Evolutionary conservation across 495 filamentous ascomycete genomes (phyloP).

Genomic region (Xylaria venustula): DNA sequence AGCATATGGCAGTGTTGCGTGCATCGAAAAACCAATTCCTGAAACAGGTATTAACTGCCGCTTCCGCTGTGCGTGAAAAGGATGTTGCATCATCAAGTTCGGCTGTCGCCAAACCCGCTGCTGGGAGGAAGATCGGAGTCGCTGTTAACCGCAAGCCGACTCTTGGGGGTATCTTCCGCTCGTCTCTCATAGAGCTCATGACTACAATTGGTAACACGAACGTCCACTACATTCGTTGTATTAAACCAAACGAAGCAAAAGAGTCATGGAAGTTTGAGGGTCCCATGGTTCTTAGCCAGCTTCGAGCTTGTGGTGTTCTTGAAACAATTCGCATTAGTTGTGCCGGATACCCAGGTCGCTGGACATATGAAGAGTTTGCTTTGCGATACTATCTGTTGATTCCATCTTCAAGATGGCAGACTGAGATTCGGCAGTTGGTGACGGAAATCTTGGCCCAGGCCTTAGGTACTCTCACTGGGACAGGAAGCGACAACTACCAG

Average conservation of each 20-base stretch:
- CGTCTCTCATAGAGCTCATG: constrained; percentile 97
- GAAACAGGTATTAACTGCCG: constrained; percentile 77
- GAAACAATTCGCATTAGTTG: constrained; percentile 98
- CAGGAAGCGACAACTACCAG: constrained; percentile 92
- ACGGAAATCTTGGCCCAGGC: constrained; percentile 87
- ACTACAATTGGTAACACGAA: constrained; percentile 95
- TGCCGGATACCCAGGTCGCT: constrained; percentile 94
- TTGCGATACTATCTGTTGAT: constrained; percentile 98
- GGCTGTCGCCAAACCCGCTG: constrained; percentile 65
- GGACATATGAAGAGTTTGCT: constrained; percentile 99
- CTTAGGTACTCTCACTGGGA: constrained; percentile 71
- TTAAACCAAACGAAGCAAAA: constrained; percentile 98
- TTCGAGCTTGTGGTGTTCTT: constrained; percentile 97
- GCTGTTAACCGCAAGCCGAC: constrained; percentile 96
- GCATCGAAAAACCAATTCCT: constrained; percentile 86
- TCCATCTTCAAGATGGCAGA: constrained; percentile 85
- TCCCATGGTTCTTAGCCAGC: constrained; percentile 96
- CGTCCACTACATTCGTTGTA: constrained; percentile 98
- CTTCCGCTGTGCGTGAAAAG: constrained; percentile 84
- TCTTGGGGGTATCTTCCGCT: constrained; percentile 97
- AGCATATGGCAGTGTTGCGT: constrained; percentile 90
- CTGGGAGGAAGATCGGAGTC: constrained; percentile 81
- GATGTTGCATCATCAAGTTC: constrained; percentile 68
- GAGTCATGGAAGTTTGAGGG: constrained; percentile 98
- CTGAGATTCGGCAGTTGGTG: constrained; percentile 90